Evolutionary conservation across 2,329 filamentous ascomycete genomes (phyloP).

Genomic region (Lasiodiplodia theobromae): DNA sequence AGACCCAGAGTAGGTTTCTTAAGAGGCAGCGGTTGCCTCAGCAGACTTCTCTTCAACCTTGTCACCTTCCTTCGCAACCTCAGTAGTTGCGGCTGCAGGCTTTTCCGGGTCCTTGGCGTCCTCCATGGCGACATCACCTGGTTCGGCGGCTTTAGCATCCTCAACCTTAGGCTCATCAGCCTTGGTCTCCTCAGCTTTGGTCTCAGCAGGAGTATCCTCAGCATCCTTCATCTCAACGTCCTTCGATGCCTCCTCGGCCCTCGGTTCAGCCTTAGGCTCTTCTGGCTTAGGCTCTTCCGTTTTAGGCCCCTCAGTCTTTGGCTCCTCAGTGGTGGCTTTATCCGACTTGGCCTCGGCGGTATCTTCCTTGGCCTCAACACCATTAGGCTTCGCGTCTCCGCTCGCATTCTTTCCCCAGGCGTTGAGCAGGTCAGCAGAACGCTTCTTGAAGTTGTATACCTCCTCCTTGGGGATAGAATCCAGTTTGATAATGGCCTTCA

Average conservation of each 20-base stretch:
- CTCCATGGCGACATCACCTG: background rate
- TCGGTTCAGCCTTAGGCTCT: slow-evolving; percentile 43
- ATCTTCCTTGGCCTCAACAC: slow-evolving; percentile 40
- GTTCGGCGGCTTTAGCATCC: slow-evolving; percentile 36
- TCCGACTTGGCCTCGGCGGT: slow-evolving; percentile 33
- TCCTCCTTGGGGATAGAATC: slow-evolving; percentile 85
- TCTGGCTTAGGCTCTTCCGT: slow-evolving; percentile 46
- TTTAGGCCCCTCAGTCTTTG: slow-evolving; percentile 45
- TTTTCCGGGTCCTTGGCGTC: background rate
- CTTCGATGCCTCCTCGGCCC: slow-evolving; percentile 43
- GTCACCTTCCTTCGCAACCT: background rate
- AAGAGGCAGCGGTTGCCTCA: slow-evolving; percentile 1
- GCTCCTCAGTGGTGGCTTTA: slow-evolving; percentile 34
- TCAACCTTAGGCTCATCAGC: slow-evolving; percentile 39
- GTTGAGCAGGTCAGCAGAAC: slow-evolving; percentile 79
- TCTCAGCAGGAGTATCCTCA: slow-evolving; percentile 35
- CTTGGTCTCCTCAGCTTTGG: slow-evolving; percentile 31
- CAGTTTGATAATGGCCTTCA: slow-evolving; percentile 92
- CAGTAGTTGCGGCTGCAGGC: background rate
- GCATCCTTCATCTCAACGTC: slow-evolving; percentile 45
- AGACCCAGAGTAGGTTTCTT: background rate
- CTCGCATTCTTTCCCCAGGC: slow-evolving; percentile 84
- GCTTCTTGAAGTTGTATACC: slow-evolving; percentile 86
- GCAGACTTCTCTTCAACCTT: background rate
- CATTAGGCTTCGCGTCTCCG: slow-evolving; percentile 52